Percentiles rank a stretch among this genome's conserved stretches.
Evolutionary conservation across 345 rosid genomes (phyloP).

Genomic region (Hibiscus trionum): DNA sequence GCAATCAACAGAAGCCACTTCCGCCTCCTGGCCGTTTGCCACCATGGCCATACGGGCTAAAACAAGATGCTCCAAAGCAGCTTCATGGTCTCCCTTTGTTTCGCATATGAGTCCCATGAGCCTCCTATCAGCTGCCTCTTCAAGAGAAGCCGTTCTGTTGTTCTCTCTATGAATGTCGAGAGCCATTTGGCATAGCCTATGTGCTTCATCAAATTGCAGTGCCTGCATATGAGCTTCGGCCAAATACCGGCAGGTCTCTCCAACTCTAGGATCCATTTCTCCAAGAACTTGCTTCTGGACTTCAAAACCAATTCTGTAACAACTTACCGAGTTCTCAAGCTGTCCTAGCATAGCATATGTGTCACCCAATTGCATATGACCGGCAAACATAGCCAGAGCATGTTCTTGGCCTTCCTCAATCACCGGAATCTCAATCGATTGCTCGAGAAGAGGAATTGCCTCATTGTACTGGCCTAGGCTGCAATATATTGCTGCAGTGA

Average conservation of each 20-base stretch:
- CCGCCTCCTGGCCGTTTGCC: slow-evolving; percentile 67
- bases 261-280: slow-evolving; percentile 66
- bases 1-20: slow-evolving; percentile 77
- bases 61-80: slow-evolving; percentile 80
- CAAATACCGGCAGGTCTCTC: slow-evolving; percentile 74
- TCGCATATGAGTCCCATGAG: slow-evolving; percentile 93
- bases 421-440: slow-evolving; percentile 58
- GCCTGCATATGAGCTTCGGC: slow-evolving; percentile 90
- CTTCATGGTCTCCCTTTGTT: slow-evolving; percentile 73
- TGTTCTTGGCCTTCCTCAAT: slow-evolving; percentile 67
- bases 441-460: slow-evolving; percentile 79
- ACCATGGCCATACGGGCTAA: slow-evolving; percentile 95
- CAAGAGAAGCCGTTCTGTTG: too few relatives aligned
- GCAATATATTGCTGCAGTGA: slow-evolving; percentile 71
- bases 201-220: slow-evolving; percentile 70
- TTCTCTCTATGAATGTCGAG: slow-evolving; percentile 53
- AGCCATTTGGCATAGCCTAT: slow-evolving; percentile 60
- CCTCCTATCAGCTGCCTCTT: slow-evolving; percentile 53
- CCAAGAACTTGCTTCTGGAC: slow-evolving; percentile 69
- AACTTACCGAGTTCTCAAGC: slow-evolving; percentile 61
- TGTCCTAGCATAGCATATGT: slow-evolving; percentile 80
- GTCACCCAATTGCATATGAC: slow-evolving; percentile 93
- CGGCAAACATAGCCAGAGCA: slow-evolving; percentile 78
- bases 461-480: slow-evolving; percentile 60
- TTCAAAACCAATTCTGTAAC: slow-evolving; percentile 64